Percentiles rank a stretch among this genome's conserved stretches.
Evolutionary conservation across 179 eudicot species (phyloP).

Genomic region (Silene noctiflora): DNA sequence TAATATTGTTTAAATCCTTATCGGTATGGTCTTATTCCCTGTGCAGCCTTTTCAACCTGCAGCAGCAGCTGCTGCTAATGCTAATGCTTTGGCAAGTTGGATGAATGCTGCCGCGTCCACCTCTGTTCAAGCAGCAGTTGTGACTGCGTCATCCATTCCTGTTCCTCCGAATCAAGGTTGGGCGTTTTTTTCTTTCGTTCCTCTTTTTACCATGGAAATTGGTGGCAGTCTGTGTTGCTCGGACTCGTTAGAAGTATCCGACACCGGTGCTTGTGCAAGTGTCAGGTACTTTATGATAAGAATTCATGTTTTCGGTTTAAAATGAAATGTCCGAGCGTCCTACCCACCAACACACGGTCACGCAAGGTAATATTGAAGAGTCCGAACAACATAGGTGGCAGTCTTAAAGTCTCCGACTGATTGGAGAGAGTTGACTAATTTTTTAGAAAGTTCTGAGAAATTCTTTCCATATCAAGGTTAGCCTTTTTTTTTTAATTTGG

Average conservation of each 20-base stretch:
- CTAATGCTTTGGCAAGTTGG: conserved; percentile 95
- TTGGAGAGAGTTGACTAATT: no score
- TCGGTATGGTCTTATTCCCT: not conserved
- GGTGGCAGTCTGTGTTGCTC: not conserved
- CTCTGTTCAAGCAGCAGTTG: conserved; percentile 94
- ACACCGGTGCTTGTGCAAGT: no score
- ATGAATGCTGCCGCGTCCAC: conserved; percentile 91
- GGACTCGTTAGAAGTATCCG: no score
- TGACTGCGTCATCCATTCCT: conserved; percentile 75
- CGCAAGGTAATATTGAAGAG: no score
- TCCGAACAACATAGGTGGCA: not conserved
- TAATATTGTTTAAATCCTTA: not conserved
- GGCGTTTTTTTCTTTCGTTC: not conserved
- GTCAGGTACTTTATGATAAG: no score
- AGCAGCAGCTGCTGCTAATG: conserved; percentile 70
- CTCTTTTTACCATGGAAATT: not conserved
- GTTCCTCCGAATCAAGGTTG: conserved; percentile 79
- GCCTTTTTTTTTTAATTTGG: no score
- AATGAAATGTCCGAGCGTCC: no score
- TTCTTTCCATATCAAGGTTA: no score
- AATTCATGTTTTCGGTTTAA: no score
- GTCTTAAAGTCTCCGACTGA: no score
- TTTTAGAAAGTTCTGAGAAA: no score
- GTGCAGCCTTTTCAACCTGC: conserved; percentile 82
- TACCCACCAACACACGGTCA: no score